phyloP scores from a whole-genome alignment of 768 basidiomycete genomes.

The Phanerodontia chrysosporium region DNA sequence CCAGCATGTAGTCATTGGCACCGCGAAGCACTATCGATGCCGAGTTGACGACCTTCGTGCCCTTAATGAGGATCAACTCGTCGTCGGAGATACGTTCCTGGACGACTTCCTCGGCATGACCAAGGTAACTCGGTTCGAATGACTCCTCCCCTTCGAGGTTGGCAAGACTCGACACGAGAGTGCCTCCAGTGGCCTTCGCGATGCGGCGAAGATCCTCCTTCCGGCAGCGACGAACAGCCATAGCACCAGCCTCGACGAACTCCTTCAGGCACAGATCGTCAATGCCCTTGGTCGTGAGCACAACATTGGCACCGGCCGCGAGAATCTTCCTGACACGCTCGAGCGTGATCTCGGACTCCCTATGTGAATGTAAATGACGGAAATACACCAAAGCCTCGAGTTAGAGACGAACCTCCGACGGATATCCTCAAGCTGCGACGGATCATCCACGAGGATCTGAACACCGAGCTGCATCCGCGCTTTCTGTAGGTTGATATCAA shows the following conservation, averaged over 20 bases:
- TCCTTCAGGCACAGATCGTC: constrained; percentile 98
- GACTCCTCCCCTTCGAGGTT: constrained; percentile 98
- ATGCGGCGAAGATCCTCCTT: constrained; percentile 98
- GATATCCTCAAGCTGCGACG: constrained; percentile 93
- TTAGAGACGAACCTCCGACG: constrained; percentile 66
- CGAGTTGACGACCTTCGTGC: constrained; percentile 93
- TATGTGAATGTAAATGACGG: constrained; percentile 24
- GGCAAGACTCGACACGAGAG: constrained; percentile 86
- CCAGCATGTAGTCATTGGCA: constrained; percentile 98
- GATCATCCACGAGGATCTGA: constrained; percentile 95
- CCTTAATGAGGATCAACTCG: constrained; percentile 95
- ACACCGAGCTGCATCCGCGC: constrained; percentile 96
- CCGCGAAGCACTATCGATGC: constrained; percentile 91
- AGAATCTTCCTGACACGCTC: constrained; percentile 96
- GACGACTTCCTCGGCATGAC: constrained; percentile 91
- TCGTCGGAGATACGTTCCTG: constrained; percentile 99
- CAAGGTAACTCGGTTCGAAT: constrained; percentile 87
- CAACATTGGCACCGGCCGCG: constrained; percentile 92
- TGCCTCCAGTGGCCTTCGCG: constrained; percentile 95
- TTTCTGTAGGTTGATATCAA: constrained; percentile 97
- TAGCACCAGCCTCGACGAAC: constrained; percentile 97
- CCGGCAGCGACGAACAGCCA: constrained; percentile 95
- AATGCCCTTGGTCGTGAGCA: constrained; percentile 97
- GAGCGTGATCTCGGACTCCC: constrained; percentile 93
- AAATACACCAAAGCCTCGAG: not conserved